Evolutionary conservation across 2,329 filamentous ascomycete genomes (phyloP).

Genomic region (Chalaropsis thielavioides): DNA sequence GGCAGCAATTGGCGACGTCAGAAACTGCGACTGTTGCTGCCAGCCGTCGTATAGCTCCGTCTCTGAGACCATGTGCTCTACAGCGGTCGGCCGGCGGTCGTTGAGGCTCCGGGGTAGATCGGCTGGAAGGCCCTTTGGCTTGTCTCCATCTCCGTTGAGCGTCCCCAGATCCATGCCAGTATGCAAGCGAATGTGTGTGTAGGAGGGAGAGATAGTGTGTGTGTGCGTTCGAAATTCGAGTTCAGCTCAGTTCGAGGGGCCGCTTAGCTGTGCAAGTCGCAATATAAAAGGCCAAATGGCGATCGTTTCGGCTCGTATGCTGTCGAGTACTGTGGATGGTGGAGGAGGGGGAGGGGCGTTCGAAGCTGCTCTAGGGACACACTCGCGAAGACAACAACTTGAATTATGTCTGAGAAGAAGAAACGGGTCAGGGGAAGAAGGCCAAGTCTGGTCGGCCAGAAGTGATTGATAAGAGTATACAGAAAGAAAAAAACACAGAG

Average conservation of each 20-base stretch:
- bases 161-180: slow-evolving; percentile 46
- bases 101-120: slow-evolving; percentile 87
- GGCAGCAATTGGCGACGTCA: slow-evolving; percentile 71
- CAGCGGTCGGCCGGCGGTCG: slow-evolving; percentile 59
- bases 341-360: neutral
- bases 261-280: neutral
- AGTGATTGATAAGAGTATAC: slow-evolving; percentile 1
- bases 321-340: neutral
- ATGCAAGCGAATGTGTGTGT: slow-evolving; percentile 26
- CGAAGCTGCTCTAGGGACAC: neutral
- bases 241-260: too few relatives aligned
- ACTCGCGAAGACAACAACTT: neutral
- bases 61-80: slow-evolving; percentile 51
- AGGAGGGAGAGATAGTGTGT: neutral
- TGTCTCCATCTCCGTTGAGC: slow-evolving; percentile 29
- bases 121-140: slow-evolving; percentile 48
- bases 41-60: slow-evolving; percentile 98
- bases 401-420: neutral
- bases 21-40: slow-evolving; percentile 95
- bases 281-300: neutral
- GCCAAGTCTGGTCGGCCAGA: neutral
- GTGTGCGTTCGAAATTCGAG: neutral
- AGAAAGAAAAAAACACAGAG: neutral
- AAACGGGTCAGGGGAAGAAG: neutral
- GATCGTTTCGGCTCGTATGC: neutral